Evolutionary conservation across 768 basidiomycete species (phyloP), one percentile per base, ranked within the genome.

Genomic region (Serendipita vermifera): DNA sequence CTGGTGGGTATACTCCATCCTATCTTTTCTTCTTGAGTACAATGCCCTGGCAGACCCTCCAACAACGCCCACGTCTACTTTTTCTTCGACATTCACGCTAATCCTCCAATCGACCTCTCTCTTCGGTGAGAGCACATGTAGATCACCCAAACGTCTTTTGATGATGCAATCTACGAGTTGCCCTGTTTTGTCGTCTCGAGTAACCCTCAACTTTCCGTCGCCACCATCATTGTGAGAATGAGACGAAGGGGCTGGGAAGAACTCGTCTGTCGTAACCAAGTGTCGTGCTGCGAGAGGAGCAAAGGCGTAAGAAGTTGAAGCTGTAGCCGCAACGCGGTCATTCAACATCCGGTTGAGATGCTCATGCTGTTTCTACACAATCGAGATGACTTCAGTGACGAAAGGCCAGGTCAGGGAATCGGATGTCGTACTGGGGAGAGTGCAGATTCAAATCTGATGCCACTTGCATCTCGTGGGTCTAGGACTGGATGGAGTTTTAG

Each of bases 1-100:
- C 68, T 97, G 92, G 68, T 99, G 96, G 3, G 82, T 72, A 68
- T 99, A 99, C 64, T 87, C 86, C 67, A 97, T 75, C 40, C 96
- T 77, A 69, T 99, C 89, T 71, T 96, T 99, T 71, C 77, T 74
- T 57, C 87, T 77, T 31, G 79, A 76, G 60, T 77, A 71, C 7
- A 24, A 27, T 15, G 41, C 35, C 0, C 6, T 29, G 13, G 77
- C 66, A 11, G 86, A 87, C 39, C 81, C 62, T 0, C 86, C 87
- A 13, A 31, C 9, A 62, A 81, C 83, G 2, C 74, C 61, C n/a
- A 80, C 87, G 88, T 58, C 29, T 41, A 20, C 33, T 32, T 51
- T 51, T 26, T 51, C 75, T 76, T 99, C 94, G n/a, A 87, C 65
- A 66, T 80, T 97, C 4, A 98, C 89, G 60, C 88, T 92, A 3